Percentiles rank a stretch among this genome's conserved stretches.
Evolutionary conservation across 805 yeast genomes (phyloP).

Genomic region (Wickerhamomyces strasburgensis): DNA sequence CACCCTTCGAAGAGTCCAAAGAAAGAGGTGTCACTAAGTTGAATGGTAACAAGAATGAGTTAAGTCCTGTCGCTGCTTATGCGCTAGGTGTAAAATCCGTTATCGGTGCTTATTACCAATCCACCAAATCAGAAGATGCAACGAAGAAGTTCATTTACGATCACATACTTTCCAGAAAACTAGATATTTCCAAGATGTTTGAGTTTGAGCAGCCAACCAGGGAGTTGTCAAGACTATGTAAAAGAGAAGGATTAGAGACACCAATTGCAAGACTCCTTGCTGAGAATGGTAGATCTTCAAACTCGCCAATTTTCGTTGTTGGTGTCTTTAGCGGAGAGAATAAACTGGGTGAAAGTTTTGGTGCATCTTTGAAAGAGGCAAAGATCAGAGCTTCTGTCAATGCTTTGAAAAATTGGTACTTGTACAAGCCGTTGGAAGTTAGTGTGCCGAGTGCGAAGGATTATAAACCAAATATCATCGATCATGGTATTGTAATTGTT

Average conservation of each 20-base stretch:
- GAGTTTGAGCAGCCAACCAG: slow-evolving; percentile 81
- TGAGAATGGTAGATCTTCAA: slow-evolving; percentile 87
- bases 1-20: slow-evolving; percentile 25
- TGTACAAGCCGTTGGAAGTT: slow-evolving; percentile 73
- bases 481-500: slow-evolving; percentile 41
- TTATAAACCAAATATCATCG: slow-evolving; percentile 35
- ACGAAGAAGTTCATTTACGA: slow-evolving; percentile 66
- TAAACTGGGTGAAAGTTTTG: slow-evolving; percentile 91
- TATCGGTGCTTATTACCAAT: slow-evolving; percentile 77
- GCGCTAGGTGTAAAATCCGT: slow-evolving; percentile 78
- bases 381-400: slow-evolving; percentile 88
- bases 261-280: slow-evolving; percentile 83
- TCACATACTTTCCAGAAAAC: slow-evolving; percentile 77
- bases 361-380: slow-evolving; percentile 85
- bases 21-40: slow-evolving; percentile 50
- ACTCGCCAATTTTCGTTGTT: slow-evolving; percentile 81
- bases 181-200: slow-evolving; percentile 70
- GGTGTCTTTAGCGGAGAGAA: slow-evolving; percentile 84
- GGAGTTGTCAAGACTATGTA: slow-evolving; percentile 72
- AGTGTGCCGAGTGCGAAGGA: slow-evolving; percentile 56
- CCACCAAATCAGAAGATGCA: slow-evolving; percentile 48
- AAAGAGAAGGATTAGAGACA: slow-evolving; percentile 63
- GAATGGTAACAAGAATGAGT: slow-evolving; percentile 28
- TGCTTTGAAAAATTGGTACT: slow-evolving; percentile 87
- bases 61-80: slow-evolving; percentile 29